Percentiles rank a stretch among this genome's conserved stretches.
phyloP scores from a whole-genome alignment of 495 filamentous ascomycete genomes.

The Chaetomium tenue region DNA sequence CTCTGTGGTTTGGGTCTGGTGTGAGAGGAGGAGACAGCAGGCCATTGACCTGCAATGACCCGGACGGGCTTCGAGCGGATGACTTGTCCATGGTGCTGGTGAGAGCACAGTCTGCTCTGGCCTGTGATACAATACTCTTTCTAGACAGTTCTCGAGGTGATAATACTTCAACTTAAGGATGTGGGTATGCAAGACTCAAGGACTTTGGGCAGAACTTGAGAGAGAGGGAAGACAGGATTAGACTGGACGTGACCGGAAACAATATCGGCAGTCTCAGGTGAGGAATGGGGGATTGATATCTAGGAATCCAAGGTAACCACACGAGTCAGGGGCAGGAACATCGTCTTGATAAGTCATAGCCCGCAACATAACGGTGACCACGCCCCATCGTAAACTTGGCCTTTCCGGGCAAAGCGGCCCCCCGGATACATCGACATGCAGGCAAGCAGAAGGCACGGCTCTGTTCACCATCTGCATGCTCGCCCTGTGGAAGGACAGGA shows the following conservation, averaged over 20 bases:
- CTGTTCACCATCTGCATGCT: background rate
- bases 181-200: background rate
- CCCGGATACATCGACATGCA: slow-evolving; percentile 1
- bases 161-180: background rate
- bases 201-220: background rate
- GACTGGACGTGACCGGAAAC: background rate
- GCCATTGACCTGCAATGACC: slow-evolving; percentile 26
- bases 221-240: background rate
- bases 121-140: background rate
- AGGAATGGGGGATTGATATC: background rate
- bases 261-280: background rate
- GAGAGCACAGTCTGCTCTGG: background rate
- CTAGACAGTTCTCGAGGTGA: background rate
- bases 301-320: background rate
- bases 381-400: slow-evolving; percentile 9
- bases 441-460: background rate
- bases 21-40: slow-evolving; percentile 33
- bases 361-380: slow-evolving; percentile 4
- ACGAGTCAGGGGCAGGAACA: background rate
- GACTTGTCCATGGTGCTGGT: slow-evolving; percentile 17
- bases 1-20: slow-evolving; percentile 20
- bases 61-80: background rate
- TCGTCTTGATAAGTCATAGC: slow-evolving; percentile 19
- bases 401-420: slow-evolving; percentile 14
- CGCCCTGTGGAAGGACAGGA: slow-evolving; percentile 2